A percentile compares a stretch with the other conserved stretches of the same genome.
Conservation (phyloP, 2,329 filamentous ascomycete genomes). For the Pseudogymnoascus sp. region DNA sequence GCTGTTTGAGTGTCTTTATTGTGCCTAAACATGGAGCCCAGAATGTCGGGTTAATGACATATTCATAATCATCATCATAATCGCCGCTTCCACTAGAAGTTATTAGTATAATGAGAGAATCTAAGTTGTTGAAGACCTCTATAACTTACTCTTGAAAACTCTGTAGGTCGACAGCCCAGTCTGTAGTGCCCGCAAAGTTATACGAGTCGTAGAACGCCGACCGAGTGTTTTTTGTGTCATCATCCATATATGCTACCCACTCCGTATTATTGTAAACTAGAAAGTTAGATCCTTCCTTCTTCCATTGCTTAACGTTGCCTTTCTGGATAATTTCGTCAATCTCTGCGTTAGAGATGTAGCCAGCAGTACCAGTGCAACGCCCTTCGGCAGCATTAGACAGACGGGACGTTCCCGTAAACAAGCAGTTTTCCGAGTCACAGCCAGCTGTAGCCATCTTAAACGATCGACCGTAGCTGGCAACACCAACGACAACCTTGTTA, state of each 20-base stretch:
- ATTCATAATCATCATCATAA: neutral
- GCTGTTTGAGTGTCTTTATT: neutral
- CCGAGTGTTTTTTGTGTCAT: conserved; percentile 20
- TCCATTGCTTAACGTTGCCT: conserved; percentile 4
- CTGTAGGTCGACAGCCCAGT: conserved; percentile 31
- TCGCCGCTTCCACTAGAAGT: neutral
- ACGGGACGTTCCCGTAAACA: conserved; percentile 19
- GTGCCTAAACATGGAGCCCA: neutral
- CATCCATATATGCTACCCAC: conserved; percentile 24
- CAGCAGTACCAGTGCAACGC: conserved; percentile 27
- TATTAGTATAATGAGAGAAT: neutral
- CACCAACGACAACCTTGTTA: conserved; percentile 29
- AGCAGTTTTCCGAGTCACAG: conserved; percentile 24
- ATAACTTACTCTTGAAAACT: neutral
- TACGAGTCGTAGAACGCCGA: conserved; percentile 16
- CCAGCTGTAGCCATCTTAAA: conserved; percentile 28
- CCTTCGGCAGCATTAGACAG: conserved; percentile 25
- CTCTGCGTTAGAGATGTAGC: conserved; percentile 30
- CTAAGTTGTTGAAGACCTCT: neutral
- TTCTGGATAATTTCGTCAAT: conserved; percentile 26
- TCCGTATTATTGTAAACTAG: conserved; percentile 23
- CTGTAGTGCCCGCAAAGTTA: conserved; percentile 27
- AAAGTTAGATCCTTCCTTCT: conserved; percentile 18
- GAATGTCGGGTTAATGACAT: too few species aligned
- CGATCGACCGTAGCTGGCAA: conserved; percentile 30